phyloP scores from a whole-genome alignment of 2,329 filamentous ascomycete genomes.

The Apiospora rasikravindrae region DNA sequence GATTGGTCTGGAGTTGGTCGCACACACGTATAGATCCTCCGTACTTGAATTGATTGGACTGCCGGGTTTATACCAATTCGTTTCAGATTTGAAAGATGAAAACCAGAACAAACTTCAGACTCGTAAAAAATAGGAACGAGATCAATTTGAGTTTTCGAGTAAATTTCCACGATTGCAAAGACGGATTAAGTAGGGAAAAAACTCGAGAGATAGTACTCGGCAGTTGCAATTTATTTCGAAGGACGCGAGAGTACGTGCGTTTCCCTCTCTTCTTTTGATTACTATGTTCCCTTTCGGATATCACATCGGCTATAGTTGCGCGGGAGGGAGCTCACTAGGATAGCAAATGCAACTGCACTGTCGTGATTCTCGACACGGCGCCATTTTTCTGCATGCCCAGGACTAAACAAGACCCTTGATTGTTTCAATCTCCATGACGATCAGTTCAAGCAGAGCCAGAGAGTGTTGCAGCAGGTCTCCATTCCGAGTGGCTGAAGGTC shows the following conservation, averaged over 20 bases:
- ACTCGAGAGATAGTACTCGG: neutral
- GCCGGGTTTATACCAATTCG: neutral
- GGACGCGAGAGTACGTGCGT: neutral
- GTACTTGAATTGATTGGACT: neutral
- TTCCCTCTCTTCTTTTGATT: neutral
- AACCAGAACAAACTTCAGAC: neutral
- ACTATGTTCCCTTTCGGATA: neutral
- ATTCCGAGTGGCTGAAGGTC: slow-evolving; percentile 11
- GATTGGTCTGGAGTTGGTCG: neutral
- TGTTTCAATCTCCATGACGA: slow-evolving; percentile 13
- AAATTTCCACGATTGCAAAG: neutral
- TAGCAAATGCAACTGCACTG: neutral
- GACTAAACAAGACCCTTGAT: neutral
- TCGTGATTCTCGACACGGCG: neutral
- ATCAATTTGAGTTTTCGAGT: neutral
- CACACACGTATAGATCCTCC: neutral
- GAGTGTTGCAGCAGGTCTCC: slow-evolving; percentile 10
- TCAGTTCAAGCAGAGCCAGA: neutral
- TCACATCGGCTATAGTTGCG: neutral
- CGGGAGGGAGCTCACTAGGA: neutral
- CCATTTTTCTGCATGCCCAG: slow-evolving; percentile 7
- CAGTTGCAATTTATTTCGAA: neutral
- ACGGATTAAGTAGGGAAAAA: neutral
- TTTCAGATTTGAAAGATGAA: neutral
- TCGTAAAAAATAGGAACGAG: neutral